Percentiles rank a stretch among this genome's conserved stretches.
phyloP scores from a whole-genome alignment of 441 rosid genomes.

The Erysimum cheiri region DNA sequence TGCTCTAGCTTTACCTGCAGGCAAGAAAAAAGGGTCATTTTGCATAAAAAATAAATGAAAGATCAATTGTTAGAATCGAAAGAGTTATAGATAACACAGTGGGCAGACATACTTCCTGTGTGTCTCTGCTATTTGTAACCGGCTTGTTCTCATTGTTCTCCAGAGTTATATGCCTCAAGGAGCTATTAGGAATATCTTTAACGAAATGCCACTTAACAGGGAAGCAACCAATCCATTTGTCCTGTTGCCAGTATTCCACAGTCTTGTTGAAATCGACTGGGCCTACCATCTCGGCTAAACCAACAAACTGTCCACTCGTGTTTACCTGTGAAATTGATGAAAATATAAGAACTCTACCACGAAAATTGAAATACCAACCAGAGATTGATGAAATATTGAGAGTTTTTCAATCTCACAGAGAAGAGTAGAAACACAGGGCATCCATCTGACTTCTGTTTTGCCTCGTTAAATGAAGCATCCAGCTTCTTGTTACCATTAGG shows the following conservation, averaged over 20 bases:
- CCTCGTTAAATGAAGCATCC: slow-evolving; percentile 77
- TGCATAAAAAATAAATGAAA: neutral
- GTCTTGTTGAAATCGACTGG: slow-evolving; percentile 72
- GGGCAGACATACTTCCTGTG: slow-evolving; percentile 61
- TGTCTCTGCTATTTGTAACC: slow-evolving; percentile 79
- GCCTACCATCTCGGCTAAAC: slow-evolving; percentile 77
- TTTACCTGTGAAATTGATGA: slow-evolving; percentile 55
- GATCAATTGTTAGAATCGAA: neutral
- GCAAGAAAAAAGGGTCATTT: neutral
- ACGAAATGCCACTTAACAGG: slow-evolving; percentile 79
- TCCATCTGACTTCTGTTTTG: slow-evolving; percentile 59
- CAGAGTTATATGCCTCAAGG: slow-evolving; percentile 67
- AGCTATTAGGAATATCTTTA: slow-evolving; percentile 73
- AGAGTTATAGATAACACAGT: neutral
- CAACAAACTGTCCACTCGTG: slow-evolving; percentile 81
- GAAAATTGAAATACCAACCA: neutral
- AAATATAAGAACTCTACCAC: neutral
- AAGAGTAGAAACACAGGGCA: slow-evolving; percentile 89
- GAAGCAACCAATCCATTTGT: slow-evolving; percentile 83
- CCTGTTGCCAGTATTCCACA: slow-evolving; percentile 80
- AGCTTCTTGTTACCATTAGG: slow-evolving; percentile 84
- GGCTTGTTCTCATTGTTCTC: slow-evolving; percentile 83
- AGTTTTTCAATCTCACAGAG: slow-evolving; percentile 55
- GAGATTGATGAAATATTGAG: neutral
- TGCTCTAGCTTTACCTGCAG: slow-evolving; percentile 73